A percentile compares a stretch with the other conserved stretches of the same genome.
Conservation (phyloP, 2,329 filamentous ascomycete genomes). For the Aspergillus ochraceoroseus region DNA sequence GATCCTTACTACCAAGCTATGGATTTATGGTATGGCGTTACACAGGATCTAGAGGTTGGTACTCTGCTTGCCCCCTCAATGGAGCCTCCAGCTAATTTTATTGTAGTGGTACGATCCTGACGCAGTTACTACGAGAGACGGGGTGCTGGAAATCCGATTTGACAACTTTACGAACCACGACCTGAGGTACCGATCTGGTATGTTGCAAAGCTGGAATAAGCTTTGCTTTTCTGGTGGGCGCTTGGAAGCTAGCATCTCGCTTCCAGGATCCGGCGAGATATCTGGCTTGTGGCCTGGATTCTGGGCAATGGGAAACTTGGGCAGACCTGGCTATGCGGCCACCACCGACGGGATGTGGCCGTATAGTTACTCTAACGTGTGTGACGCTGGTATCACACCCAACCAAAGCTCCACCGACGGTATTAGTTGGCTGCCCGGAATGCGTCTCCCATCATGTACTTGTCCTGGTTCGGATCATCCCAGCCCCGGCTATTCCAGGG, state of each 20-base stretch:
- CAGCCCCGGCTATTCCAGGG: constrained; percentile 58
- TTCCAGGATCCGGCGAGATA: constrained; percentile 62
- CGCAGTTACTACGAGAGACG: constrained; percentile 58
- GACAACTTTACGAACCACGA: constrained; percentile 62
- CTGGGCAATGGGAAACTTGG: constrained; percentile 71
- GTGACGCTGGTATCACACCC: constrained; percentile 65
- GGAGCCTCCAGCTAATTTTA: constrained; percentile 16
- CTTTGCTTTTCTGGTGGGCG: constrained; percentile 68
- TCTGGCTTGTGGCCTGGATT: constrained; percentile 71
- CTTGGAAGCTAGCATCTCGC: constrained; percentile 64
- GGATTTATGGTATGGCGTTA: constrained; percentile 69
- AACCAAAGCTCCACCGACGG: constrained; percentile 67
- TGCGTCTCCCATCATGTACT: constrained; percentile 65
- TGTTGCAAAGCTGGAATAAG: constrained; percentile 71
- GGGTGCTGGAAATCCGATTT: constrained; percentile 60
- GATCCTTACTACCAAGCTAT: constrained; percentile 65
- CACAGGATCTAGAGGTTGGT: constrained; percentile 60
- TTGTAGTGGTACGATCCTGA: constrained; percentile 66
- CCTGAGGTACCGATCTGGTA: constrained; percentile 64
- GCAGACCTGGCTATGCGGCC: constrained; percentile 62
- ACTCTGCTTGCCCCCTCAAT: too few relatives aligned
- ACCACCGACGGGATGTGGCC: constrained; percentile 71
- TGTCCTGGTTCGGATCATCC: constrained; percentile 63
- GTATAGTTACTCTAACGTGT: constrained; percentile 65
- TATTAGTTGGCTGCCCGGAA: constrained; percentile 62